A percentile compares a stretch with the other conserved stretches of the same genome.
Evolutionary conservation across 2,329 filamentous ascomycete species (phyloP).

Genomic region (Diaporthe citrichinensis): DNA sequence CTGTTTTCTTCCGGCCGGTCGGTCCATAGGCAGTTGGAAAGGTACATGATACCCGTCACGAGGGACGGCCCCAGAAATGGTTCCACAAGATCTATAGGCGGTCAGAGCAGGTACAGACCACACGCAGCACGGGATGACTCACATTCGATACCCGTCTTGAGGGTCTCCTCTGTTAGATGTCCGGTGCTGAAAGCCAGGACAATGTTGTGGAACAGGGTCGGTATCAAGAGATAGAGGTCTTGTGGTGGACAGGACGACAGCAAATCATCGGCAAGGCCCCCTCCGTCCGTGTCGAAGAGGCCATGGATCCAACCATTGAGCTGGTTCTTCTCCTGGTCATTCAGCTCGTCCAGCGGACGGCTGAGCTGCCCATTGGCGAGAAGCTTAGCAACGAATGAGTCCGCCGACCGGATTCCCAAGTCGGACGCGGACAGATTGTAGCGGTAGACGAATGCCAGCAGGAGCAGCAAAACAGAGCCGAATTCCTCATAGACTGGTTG

Average conservation of each 20-base stretch:
- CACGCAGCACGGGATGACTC: slow-evolving; percentile 50
- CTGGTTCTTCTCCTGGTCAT: slow-evolving; percentile 74
- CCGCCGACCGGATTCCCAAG: slow-evolving; percentile 70
- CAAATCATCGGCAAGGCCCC: slow-evolving; percentile 82
- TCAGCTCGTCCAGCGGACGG: slow-evolving; percentile 71
- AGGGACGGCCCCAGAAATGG: slow-evolving; percentile 86
- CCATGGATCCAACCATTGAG: slow-evolving; percentile 83
- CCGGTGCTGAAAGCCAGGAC: slow-evolving; percentile 78
- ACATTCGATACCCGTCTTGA: slow-evolving; percentile 85
- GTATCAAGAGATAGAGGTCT: slow-evolving; percentile 84
- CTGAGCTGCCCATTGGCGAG: slow-evolving; percentile 71
- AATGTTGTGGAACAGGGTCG: slow-evolving; percentile 82
- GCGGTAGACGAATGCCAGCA: slow-evolving; percentile 81
- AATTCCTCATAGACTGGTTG: slow-evolving; percentile 91
- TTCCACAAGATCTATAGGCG: slow-evolving; percentile 76
- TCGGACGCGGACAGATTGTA: slow-evolving; percentile 77
- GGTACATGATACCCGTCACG: slow-evolving; percentile 79
- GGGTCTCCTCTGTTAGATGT: slow-evolving; percentile 75
- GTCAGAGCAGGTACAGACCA: slow-evolving; percentile 43
- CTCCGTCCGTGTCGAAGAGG: slow-evolving; percentile 80
- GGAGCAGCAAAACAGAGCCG: slow-evolving; percentile 80
- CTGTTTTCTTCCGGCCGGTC: slow-evolving; percentile 75
- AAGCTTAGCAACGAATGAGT: slow-evolving; percentile 79
- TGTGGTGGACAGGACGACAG: slow-evolving; percentile 87
- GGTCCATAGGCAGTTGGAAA: slow-evolving; percentile 78